Base-by-base conservation (phyloP, 2,329 filamentous ascomycete species). In the Bisporella sp. region DNA sequence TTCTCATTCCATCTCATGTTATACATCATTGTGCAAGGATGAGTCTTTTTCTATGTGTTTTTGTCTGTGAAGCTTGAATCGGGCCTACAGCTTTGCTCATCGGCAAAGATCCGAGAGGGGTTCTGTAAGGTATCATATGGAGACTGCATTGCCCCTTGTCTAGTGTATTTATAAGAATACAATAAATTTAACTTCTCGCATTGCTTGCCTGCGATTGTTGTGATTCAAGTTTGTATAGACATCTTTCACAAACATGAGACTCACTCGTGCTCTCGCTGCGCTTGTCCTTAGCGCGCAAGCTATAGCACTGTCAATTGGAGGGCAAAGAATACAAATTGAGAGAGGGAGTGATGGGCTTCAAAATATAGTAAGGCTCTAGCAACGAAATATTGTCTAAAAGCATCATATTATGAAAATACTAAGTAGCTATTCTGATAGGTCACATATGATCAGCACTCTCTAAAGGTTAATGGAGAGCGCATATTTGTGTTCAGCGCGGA, bases 401-500 rank as follows among this genome's bases (percentile, higher is more conserved):
- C 8, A 6, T 39, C n/a, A 3, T n/a, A 5, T 6, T 31, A 48
- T 45, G 28, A 30, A 21, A 21, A 21, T 41, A 30, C 37, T 31
- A 52, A 9, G 21, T 50, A 45, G 44, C 37, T 40, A 39, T 6
- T 49, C 31, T 21, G 7, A 13, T 41, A 64, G 63, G 75, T 81
- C 29, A 84, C 79, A 32, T 85, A 80, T 75, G 82, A 85, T 62
- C 73, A 81, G 52, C 71, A 84, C 55, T 82, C 81, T 2, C 66
- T 85, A 6, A 80, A 79, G 56, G 72, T 85, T 46, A 72, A 78
- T 59, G 81, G 82, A 12, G 78, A 85, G 63, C 71, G 81, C 29
- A 66, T 85, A 46, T 75, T 84, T 61, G 68, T 85, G 32, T 85
- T 79, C 63, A 77, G 73, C 50, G 82, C 79, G 42, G 82, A 85